A percentile compares a stretch with the other conserved stretches of the same genome.
Evolutionary conservation across 1,284 basidiomycete species (phyloP).

Genomic region (Puccinia coronata): DNA sequence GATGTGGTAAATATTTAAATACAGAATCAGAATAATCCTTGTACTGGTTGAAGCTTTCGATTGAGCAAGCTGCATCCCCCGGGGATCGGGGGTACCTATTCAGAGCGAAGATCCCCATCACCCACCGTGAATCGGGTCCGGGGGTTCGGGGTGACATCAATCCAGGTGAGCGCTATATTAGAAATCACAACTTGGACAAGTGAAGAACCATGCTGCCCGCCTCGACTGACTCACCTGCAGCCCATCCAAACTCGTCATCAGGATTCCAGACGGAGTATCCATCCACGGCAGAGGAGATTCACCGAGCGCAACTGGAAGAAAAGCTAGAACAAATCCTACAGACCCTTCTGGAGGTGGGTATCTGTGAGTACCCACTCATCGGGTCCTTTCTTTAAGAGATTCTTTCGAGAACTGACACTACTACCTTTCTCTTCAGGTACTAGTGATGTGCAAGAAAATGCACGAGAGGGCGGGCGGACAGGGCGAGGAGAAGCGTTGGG

Average conservation of each 20-base stretch:
- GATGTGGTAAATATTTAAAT: too few relatives aligned
- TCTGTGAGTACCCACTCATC: constrained; percentile 18
- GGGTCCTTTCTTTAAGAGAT: too few relatives aligned
- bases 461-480: constrained; percentile 25
- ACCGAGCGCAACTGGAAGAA: constrained; percentile 37
- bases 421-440: constrained; percentile 27
- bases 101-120: too few relatives aligned
- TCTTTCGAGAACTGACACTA: too few relatives aligned
- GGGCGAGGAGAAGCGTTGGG: constrained; percentile 29
- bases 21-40: too few relatives aligned
- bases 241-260: constrained; percentile 18
- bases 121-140: too few relatives aligned
- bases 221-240: constrained; percentile 19
- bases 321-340: constrained; percentile 41
- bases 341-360: constrained; percentile 41
- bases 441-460: constrained; percentile 42
- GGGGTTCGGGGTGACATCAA: too few relatives aligned
- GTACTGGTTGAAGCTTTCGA: too few relatives aligned
- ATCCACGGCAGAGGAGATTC: constrained; percentile 18
- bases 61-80: too few relatives aligned
- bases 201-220: constrained; percentile 25
- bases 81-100: too few relatives aligned
- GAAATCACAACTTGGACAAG: neutral
- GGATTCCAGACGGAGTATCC: constrained; percentile 29
- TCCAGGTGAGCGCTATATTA: too few relatives aligned